Percentiles rank a stretch among this genome's conserved stretches.
These are phyloP conservation scores for Nymphaea thermarum DNA, from an alignment of 164 flowering plant species.

Conservation along the genomic window DNA sequence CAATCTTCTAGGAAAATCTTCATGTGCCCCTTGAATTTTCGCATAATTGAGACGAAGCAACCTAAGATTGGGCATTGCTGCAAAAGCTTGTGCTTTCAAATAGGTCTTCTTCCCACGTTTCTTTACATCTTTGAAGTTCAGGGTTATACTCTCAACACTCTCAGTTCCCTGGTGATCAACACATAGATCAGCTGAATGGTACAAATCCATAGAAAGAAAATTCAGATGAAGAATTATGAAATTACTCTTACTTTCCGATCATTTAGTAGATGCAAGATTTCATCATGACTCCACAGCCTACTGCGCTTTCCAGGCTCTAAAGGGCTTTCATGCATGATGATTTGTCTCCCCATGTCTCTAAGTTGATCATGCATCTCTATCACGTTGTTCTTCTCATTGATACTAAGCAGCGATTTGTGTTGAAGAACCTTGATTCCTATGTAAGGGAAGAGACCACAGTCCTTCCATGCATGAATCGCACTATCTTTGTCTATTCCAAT, in stretches of 20 bases:
- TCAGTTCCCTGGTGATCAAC: background rate
- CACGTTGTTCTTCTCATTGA: conserved; percentile 1
- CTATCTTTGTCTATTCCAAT: conserved; percentile 2
- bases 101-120: background rate
- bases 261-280: conserved; percentile 7
- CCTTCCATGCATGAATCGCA: conserved; percentile 2
- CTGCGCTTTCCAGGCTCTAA: conserved; percentile 14
- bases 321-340: conserved; percentile 9
- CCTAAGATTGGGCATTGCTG: background rate
- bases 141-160: background rate
- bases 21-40: background rate
- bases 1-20: background rate
- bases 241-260: conserved; percentile 4
- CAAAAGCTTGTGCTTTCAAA: background rate
- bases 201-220: background rate
- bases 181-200: background rate
- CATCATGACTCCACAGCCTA: conserved; percentile 13
- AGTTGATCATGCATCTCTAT: conserved; percentile 17
- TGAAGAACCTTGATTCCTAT: conserved; percentile 6
- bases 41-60: conserved; percentile 1
- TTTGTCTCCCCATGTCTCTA: conserved; percentile 17
- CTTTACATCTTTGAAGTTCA: background rate
- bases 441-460: conserved; percentile 2
- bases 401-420: conserved; percentile 8
- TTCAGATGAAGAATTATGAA: background rate